Evolutionary conservation across 2,329 filamentous ascomycete genomes (phyloP).

Genomic region (Tolypocladium paradoxum): DNA sequence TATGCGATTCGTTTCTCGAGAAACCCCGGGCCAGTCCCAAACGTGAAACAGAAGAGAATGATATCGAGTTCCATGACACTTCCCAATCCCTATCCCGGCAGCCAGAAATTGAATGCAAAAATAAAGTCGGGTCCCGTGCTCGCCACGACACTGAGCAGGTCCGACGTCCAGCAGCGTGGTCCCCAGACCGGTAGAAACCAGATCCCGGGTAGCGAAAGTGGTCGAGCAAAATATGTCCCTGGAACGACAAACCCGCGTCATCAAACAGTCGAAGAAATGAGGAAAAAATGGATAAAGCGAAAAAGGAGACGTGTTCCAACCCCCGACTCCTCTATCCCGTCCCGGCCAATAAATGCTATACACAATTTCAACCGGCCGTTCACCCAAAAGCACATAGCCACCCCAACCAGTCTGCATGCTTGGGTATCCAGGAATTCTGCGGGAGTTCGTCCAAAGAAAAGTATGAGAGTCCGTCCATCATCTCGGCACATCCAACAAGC

Average conservation of each 20-base stretch:
- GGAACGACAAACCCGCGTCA: neutral
- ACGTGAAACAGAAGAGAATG: constrained; percentile 11
- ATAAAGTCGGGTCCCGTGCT: neutral
- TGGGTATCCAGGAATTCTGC: constrained; percentile 23
- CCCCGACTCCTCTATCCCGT: constrained; percentile 29
- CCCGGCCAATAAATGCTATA: constrained; percentile 23
- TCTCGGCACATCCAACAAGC: neutral
- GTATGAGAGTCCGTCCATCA: neutral
- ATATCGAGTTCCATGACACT: constrained; percentile 1
- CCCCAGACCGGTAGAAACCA: neutral
- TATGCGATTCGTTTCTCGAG: neutral
- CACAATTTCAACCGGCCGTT: constrained; percentile 18
- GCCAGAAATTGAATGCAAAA: neutral
- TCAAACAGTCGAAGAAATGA: constrained; percentile 5
- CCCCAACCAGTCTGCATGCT: constrained; percentile 21
- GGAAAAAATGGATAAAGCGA: constrained; percentile 2
- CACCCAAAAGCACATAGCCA: constrained; percentile 24
- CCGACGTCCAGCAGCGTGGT: neutral
- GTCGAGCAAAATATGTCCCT: neutral
- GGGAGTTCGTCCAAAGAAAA: constrained; percentile 15
- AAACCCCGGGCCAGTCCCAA: neutral
- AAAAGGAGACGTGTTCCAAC: constrained; percentile 10
- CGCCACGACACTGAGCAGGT: neutral
- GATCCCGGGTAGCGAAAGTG: constrained; percentile 1
- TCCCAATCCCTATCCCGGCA: neutral